Evolutionary conservation across 495 filamentous ascomycete genomes (phyloP), one percentile per base, ranked within the genome.

Genomic region (Penicillium atrosanguineum): DNA sequence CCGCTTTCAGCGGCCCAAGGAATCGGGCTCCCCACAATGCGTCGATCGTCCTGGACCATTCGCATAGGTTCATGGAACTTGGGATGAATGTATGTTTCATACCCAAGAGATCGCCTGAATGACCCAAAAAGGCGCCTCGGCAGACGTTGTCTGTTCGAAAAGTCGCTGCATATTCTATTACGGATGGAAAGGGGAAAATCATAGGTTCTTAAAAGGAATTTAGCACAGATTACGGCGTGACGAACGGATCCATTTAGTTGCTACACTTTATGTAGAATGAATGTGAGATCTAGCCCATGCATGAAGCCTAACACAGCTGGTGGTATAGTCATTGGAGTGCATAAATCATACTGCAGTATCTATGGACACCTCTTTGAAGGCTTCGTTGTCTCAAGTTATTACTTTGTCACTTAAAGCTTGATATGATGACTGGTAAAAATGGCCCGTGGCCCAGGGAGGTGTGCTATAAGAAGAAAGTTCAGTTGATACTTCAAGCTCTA

Each of bases 1-100:
- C 36, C 36, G 19, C 48, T 45, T 21, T 48, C 43, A 60, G 48
- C 43, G 55, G 48, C 20, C 44, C 28, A 44, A 41, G 16, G 7
- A 12, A 19, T 28, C 25, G 48, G 52, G 51, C 47, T 26, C 44
- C 46, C 28, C 20, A 48, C 18, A 41, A 26, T 20, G 36, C 29
- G 38, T 40, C 38, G 38, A 40, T 40, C 38, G n/a, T 40, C 9
- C 38, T 40, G 38, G 38, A 5, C 38, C 38, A 40, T 19, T 11
- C 19, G 38, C 38, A 19, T 39, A 7, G n/a, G 1, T 20, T 40
- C 38, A 40, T 19, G 38, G 16, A 40, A 2, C 38, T 20, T 20
- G 19, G 37, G 37, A 4, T 39, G 37, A 1, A 16, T 5, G 16
- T 8, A 16, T 39, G 15, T 19, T 39, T 39, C 37, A 39, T 31